Evolutionary conservation across 2,329 filamentous ascomycete genomes (phyloP), one percentile per base, ranked within the genome.

Genomic region (Paecilomyces sp.): DNA sequence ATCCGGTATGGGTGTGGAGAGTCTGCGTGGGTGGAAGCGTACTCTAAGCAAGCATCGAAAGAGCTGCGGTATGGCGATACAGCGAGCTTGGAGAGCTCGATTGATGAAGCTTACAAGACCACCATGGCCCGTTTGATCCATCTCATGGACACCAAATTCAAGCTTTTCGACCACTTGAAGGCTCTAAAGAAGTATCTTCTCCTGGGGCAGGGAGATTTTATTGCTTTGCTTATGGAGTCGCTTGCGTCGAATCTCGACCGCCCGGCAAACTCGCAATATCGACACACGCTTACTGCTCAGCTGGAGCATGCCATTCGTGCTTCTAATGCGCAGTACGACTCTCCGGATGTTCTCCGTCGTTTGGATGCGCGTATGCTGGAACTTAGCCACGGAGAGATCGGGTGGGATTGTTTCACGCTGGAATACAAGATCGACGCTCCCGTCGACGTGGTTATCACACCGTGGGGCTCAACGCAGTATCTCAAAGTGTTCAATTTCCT

Each of bases 401-500:
- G 94, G 56, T 99, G 94, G 94, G 94, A 99, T 71, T 96, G 95
- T 71, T 99, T 99, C 76, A 99, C 94, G 0, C 85, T 99, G 8
- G 95, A 99, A 73, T 99, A 99, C 78, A 97, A 97, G 74, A 94
- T 99, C 66, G 92, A 96, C 72, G 90, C 93, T 1, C 94, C 94
- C 0, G 90, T 97, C 25, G 94, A 99, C 72, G 94, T 99, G 30
- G 92, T 99, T 55, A 92, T 99, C 47, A 97, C 93, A 0, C 91
- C 95, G 51, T 97, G 92, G 85, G 92, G 92, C 54, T 93, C 90
- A 65, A 90, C 93, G 24, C 93, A 99, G 72, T 99, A 99, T 72
- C 87, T 99, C 67, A 97, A 97, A 72, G 91, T 99, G 9, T 99
- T 99, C 83, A 99, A 99, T 76, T 97, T 99, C 71, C 83, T 99